A percentile compares a stretch with the other conserved stretches of the same genome.
These are phyloP conservation scores for Chlorociboria aeruginascens DNA, from an alignment of 495 filamentous ascomycete genomes.

Conservation along the genomic window DNA sequence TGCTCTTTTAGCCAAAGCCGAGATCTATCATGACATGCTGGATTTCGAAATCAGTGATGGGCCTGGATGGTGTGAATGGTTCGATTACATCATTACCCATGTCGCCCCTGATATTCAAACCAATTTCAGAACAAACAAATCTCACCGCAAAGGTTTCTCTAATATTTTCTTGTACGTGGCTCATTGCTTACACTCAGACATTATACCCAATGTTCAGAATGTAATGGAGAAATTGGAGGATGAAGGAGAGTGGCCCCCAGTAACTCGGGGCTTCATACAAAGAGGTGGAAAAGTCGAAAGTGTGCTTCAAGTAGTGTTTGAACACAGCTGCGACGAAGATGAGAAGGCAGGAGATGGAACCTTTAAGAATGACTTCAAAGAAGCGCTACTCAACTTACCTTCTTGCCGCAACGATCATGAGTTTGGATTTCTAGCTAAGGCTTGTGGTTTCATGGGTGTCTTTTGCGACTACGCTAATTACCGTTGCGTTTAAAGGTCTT, in stretches of 20 bases:
- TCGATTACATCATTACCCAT: constrained; percentile 3
- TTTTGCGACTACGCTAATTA: no score
- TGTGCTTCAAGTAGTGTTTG: constrained; percentile 21
- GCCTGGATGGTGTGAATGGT: neutral
- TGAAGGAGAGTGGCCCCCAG: constrained; percentile 19
- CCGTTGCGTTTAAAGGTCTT: no score
- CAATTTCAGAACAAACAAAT: constrained; percentile 23
- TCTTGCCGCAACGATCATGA: constrained; percentile 24
- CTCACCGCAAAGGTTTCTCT: constrained; percentile 20
- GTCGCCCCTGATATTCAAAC: constrained; percentile 18
- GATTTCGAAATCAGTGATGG: constrained; percentile 1
- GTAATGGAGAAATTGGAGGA: constrained; percentile 11
- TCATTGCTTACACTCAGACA: constrained; percentile 13
- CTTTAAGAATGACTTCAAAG: constrained; percentile 14
- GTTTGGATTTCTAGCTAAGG: constrained; percentile 23
- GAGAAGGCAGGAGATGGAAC: constrained; percentile 20
- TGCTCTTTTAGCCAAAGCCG: constrained; percentile 13
- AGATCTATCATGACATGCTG: constrained; percentile 1
- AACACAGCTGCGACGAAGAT: constrained; percentile 18
- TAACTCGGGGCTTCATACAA: constrained; percentile 18
- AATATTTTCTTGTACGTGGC: constrained; percentile 20
- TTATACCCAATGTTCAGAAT: constrained; percentile 16
- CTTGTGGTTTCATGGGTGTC: constrained; percentile 10
- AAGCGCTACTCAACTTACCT: constrained; percentile 14
- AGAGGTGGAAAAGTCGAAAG: constrained; percentile 16